Evolutionary conservation across 2,329 filamentous ascomycete genomes (phyloP).

Genomic region (Hymenoscyphus repandus): DNA sequence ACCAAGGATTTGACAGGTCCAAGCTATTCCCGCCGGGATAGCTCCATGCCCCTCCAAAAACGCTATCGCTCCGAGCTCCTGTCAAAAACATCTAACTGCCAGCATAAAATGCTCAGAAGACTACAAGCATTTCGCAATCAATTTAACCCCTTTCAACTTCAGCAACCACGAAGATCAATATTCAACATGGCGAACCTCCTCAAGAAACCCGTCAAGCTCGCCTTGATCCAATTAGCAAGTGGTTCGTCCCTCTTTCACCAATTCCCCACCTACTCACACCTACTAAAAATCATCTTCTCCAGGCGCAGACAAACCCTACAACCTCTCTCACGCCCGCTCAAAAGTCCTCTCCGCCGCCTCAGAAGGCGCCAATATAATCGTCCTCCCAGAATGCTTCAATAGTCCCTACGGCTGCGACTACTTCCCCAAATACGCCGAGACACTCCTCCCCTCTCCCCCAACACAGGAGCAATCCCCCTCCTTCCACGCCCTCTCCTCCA

Average conservation of each 20-base stretch:
- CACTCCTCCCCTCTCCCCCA: conserved; percentile 73
- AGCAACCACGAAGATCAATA: conserved; percentile 7
- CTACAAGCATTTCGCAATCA: conserved; percentile 10
- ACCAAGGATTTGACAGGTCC: too few species aligned
- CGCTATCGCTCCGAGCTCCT: not conserved
- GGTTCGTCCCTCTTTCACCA: conserved; percentile 37
- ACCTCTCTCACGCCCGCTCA: conserved; percentile 72
- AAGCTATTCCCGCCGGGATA: too few species aligned
- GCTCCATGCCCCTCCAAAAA: not conserved
- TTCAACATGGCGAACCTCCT: conserved; percentile 43
- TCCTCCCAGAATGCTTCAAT: conserved; percentile 98
- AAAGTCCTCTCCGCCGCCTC: conserved; percentile 79
- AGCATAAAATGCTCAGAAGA: conserved; percentile 11
- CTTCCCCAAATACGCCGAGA: conserved; percentile 90
- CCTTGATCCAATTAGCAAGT: conserved; percentile 75
- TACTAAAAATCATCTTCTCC: conserved; percentile 14
- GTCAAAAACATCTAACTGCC: not conserved
- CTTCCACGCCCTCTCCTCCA: conserved; percentile 74
- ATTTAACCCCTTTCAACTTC: conserved; percentile 6
- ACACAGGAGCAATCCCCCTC: conserved; percentile 67
- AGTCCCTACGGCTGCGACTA: conserved; percentile 88
- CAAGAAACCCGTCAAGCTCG: conserved; percentile 72
- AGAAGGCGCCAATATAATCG: conserved; percentile 75
- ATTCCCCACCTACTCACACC: conserved; percentile 4
- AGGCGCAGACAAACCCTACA: conserved; percentile 76